A percentile compares a stretch with the other conserved stretches of the same genome.
phyloP scores from a whole-genome alignment of 305 asterid species.

The Salvia sclarea region DNA sequence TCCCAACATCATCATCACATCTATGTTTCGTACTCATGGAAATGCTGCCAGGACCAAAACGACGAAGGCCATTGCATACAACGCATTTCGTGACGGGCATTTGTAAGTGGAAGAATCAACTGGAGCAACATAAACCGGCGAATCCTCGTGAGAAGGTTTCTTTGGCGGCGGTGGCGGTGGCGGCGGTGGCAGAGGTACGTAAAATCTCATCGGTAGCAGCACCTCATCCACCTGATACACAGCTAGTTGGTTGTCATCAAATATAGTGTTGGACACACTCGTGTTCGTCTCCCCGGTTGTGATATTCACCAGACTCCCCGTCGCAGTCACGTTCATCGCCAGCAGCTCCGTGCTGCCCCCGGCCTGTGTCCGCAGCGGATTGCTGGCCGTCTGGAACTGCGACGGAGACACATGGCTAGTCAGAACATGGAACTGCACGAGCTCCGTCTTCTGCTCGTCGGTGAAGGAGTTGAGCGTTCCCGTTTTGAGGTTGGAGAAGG shows the following conservation, averaged over 20 bases:
- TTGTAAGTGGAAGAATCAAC: conserved; percentile 25
- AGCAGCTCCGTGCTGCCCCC: conserved; percentile 39
- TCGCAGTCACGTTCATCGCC: conserved; percentile 38
- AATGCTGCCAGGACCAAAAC: conserved; percentile 15
- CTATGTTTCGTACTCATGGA: too few relatives aligned
- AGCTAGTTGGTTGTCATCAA: conserved; percentile 38
- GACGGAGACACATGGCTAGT: conserved; percentile 31
- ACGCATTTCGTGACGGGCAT: neutral
- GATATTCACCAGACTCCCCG: conserved; percentile 36
- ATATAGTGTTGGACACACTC: conserved; percentile 32
- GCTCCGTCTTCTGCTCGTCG: conserved; percentile 39
- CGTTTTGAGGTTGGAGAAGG: conserved; percentile 40
- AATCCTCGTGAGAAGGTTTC: conserved; percentile 1
- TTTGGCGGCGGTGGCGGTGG: conserved; percentile 27
- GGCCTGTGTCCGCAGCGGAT: conserved; percentile 43
- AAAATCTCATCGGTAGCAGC: conserved; percentile 41
- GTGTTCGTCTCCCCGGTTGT: conserved; percentile 44
- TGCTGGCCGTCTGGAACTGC: conserved; percentile 45
- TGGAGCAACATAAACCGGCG: neutral
- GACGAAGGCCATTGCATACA: conserved; percentile 5
- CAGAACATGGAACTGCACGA: conserved; percentile 42
- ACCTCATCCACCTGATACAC: conserved; percentile 46
- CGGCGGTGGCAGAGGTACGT: conserved; percentile 35
- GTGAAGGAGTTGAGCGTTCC: conserved; percentile 41
- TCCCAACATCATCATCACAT: neutral